Percentiles rank a stretch among this genome's conserved stretches.
Conservation (phyloP, 306 rosid genomes). For the Trifolium subterraneum region DNA sequence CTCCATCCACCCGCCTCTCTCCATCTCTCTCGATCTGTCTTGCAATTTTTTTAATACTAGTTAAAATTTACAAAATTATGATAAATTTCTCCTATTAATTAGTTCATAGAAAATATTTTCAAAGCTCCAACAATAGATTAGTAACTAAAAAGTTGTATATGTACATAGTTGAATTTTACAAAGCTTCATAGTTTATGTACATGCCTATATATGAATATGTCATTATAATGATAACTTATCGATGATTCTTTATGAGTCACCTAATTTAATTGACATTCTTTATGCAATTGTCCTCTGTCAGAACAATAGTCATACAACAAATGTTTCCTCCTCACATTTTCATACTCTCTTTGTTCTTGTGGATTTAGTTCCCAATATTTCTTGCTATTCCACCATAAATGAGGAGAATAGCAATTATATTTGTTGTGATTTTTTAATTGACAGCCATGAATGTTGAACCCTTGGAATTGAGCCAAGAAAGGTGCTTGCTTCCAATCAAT, state of each 20-base stretch:
- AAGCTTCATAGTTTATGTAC: too few relatives aligned
- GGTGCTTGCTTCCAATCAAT: not conserved
- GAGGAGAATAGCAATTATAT: not conserved
- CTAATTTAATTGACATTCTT: not conserved
- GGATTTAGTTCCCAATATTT: not conserved
- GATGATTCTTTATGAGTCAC: not conserved
- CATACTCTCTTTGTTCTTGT: not conserved
- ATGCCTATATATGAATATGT: too few relatives aligned
- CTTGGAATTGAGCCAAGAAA: not conserved
- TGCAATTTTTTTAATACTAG: too few relatives aligned
- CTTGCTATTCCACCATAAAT: not conserved
- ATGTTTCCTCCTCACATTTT: not conserved
- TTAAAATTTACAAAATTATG: too few relatives aligned
- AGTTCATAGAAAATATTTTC: too few relatives aligned
- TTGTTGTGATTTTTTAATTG: not conserved
- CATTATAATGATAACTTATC: too few relatives aligned
- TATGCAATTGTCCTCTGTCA: not conserved
- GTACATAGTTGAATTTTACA: too few relatives aligned
- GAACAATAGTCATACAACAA: not conserved
- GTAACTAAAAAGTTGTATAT: too few relatives aligned
- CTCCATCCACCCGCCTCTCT: too few relatives aligned
- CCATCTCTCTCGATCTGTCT: too few relatives aligned
- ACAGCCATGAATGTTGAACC: not conserved
- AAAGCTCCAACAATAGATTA: too few relatives aligned
- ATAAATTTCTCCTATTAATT: too few relatives aligned